phyloP scores from a whole-genome alignment of 2,329 filamentous ascomycete genomes.

The Seiridium unicorne region DNA sequence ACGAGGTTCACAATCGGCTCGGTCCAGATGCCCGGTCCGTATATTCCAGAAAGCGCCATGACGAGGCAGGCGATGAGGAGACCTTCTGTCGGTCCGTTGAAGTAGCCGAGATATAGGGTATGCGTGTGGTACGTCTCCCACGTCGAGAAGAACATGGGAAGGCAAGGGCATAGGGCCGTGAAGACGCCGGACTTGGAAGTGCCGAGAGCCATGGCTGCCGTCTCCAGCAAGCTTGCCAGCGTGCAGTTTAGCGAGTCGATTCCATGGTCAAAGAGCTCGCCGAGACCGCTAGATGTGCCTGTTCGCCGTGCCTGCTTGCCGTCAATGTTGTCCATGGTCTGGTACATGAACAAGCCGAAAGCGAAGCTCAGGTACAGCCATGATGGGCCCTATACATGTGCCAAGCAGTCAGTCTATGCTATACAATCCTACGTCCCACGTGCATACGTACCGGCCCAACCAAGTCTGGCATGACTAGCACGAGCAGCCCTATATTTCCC shows the following conservation, averaged over 20 bases:
- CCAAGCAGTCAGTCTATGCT: neutral
- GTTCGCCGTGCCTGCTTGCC: slow-evolving; percentile 96
- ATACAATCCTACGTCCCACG: slow-evolving; percentile 10
- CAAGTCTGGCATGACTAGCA: slow-evolving; percentile 83
- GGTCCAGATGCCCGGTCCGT: slow-evolving; percentile 85
- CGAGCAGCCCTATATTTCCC: slow-evolving; percentile 71
- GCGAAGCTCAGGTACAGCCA: slow-evolving; percentile 98
- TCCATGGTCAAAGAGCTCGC: slow-evolving; percentile 97
- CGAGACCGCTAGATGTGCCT: slow-evolving; percentile 89
- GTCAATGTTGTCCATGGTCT: slow-evolving; percentile 98
- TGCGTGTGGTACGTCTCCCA: slow-evolving; percentile 99
- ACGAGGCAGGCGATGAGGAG: slow-evolving; percentile 82
- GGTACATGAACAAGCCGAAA: slow-evolving; percentile 96
- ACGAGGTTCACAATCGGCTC: slow-evolving; percentile 70
- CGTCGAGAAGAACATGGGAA: slow-evolving; percentile 99
- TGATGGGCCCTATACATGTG: slow-evolving; percentile 62
- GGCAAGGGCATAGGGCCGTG: slow-evolving; percentile 84
- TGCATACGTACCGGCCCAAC: slow-evolving; percentile 72
- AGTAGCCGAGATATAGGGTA: slow-evolving; percentile 90
- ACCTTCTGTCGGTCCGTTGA: slow-evolving; percentile 97
- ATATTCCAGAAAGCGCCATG: slow-evolving; percentile 85
- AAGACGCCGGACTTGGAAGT: slow-evolving; percentile 82
- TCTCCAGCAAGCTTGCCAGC: slow-evolving; percentile 84
- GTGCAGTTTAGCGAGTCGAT: slow-evolving; percentile 99
- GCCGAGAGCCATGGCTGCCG: slow-evolving; percentile 89